Conservation (phyloP, 2,329 filamentous ascomycete genomes). For the Apiospora arundinis region DNA sequence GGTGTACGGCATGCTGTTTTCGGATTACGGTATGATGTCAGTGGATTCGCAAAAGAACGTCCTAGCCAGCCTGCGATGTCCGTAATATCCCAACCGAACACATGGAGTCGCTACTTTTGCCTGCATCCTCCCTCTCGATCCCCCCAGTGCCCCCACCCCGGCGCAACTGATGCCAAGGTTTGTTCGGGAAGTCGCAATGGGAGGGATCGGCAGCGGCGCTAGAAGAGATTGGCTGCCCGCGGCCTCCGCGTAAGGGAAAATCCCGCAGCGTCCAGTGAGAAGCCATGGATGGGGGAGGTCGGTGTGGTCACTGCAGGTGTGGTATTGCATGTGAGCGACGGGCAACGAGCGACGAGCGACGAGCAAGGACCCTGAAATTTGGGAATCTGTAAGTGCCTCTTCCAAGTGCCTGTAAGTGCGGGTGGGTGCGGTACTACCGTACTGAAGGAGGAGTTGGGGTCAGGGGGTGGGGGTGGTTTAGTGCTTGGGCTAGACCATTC, state of each 20-base stretch:
- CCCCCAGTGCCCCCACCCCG: no score
- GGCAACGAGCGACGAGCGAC: no score
- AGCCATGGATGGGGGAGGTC: neutral
- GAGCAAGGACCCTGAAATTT: neutral
- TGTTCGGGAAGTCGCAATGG: neutral
- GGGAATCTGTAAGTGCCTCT: neutral
- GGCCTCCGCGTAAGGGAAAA: neutral
- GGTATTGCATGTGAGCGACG: neutral
- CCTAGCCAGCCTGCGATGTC: neutral
- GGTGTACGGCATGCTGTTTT: slow-evolving; percentile 1
- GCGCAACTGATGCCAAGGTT: neutral
- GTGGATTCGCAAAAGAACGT: neutral
- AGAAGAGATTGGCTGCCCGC: slow-evolving; percentile 5
- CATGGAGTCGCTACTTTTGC: neutral
- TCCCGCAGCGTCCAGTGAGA: neutral
- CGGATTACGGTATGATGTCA: slow-evolving; percentile 12
- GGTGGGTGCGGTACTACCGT: neutral
- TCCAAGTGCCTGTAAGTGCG: neutral
- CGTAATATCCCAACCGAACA: no score
- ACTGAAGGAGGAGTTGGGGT: neutral
- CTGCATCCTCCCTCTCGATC: no score
- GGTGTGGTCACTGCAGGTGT: neutral
- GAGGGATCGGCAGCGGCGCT: neutral
- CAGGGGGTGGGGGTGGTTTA: neutral
- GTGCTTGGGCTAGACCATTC: neutral